Evolutionary conservation across 805 yeast genomes (phyloP).

Genomic region (Saturnispora silvae): DNA sequence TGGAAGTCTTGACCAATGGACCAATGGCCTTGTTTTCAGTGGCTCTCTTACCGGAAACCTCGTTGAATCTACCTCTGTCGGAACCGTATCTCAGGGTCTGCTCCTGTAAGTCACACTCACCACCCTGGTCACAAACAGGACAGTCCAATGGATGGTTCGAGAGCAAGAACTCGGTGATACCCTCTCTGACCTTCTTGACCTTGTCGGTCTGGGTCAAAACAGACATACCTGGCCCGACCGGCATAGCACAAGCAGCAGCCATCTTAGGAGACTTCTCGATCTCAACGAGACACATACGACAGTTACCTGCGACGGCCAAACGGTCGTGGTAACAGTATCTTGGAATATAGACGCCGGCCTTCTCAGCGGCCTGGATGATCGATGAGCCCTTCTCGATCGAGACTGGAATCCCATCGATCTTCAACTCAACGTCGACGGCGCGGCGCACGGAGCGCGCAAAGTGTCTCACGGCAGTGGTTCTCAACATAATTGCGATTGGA

Average conservation of each 20-base stretch:
- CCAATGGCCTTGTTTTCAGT: constrained; percentile 87
- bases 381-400: constrained; percentile 79
- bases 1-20: constrained; percentile 78
- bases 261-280: constrained; percentile 84
- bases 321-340: constrained; percentile 89
- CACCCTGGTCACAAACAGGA: constrained; percentile 91
- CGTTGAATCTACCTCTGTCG: constrained; percentile 78
- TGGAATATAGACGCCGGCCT: constrained; percentile 81
- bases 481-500: constrained; percentile 9
- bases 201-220: constrained; percentile 71
- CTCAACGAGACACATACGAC: constrained; percentile 88
- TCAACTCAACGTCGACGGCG: constrained; percentile 26
- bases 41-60: constrained; percentile 77
- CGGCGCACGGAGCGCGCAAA: constrained; percentile 7
- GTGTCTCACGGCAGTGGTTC: constrained; percentile 12
- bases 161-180: constrained; percentile 79
- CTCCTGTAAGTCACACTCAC: constrained; percentile 88
- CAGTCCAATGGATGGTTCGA: constrained; percentile 89
- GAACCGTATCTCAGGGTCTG: constrained; percentile 75
- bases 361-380: constrained; percentile 83
- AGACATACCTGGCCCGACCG: constrained; percentile 84
- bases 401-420: constrained; percentile 64
- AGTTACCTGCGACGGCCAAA: constrained; percentile 83
- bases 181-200: constrained; percentile 76
- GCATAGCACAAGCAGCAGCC: constrained; percentile 86